Evolutionary conservation across 768 basidiomycete species (phyloP).

Genomic region (Dioszegia crocea): DNA sequence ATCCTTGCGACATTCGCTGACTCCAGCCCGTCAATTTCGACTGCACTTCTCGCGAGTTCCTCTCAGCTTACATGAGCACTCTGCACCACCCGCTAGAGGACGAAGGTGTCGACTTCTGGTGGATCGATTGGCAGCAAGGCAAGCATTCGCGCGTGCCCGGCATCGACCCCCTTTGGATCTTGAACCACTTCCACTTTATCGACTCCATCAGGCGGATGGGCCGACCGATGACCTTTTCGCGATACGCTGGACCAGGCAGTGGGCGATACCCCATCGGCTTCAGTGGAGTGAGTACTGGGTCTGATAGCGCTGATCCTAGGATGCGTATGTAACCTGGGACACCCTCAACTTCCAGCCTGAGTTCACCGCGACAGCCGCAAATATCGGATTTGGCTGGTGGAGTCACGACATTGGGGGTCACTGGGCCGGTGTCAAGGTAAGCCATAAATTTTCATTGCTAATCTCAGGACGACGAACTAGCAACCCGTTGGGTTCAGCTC

Average conservation of each 20-base stretch:
- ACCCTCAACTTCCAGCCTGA: conserved; percentile 32
- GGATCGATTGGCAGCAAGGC: conserved; percentile 36
- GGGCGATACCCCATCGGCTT: conserved; percentile 33
- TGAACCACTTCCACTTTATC: conserved; percentile 32
- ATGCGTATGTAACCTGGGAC: conserved; percentile 29
- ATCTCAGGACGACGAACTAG: conserved; percentile 23
- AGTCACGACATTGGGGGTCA: conserved; percentile 32
- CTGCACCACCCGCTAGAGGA: conserved; percentile 27
- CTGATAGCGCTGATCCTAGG: conserved; percentile 9
- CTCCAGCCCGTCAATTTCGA: conserved; percentile 25
- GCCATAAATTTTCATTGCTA: background rate
- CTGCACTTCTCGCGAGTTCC: conserved; percentile 20
- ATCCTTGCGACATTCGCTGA: background rate
- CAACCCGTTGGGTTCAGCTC: conserved; percentile 27
- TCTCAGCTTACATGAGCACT: conserved; percentile 23
- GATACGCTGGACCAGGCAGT: conserved; percentile 28
- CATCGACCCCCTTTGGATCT: conserved; percentile 29
- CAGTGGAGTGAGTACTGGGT: conserved; percentile 17
- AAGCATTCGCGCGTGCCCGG: conserved; percentile 17
- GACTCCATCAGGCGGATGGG: conserved; percentile 19
- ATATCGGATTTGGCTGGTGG: conserved; percentile 33
- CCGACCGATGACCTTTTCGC: conserved; percentile 20
- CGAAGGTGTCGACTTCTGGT: conserved; percentile 37
- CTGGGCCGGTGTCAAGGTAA: conserved; percentile 18
- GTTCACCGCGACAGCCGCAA: conserved; percentile 28